Evolutionary conservation across 2,329 filamentous ascomycete species (phyloP), one percentile per base, ranked within the genome.

Genomic region (Ophiocordyceps robertsii): DNA sequence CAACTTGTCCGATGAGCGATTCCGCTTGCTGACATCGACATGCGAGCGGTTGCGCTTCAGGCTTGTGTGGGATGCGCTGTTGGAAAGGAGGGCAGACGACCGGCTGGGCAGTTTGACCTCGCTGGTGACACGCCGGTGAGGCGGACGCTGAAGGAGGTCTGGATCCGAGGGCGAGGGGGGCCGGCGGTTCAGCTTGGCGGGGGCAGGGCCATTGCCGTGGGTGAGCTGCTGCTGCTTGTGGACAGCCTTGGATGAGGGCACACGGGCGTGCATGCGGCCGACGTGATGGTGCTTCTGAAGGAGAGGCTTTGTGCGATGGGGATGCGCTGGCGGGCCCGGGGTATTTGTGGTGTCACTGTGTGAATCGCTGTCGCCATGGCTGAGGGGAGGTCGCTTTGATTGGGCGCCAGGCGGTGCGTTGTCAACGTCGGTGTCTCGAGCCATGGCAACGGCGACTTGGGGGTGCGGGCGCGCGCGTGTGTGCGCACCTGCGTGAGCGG

Each of bases 21-120:
- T 61, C 44, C 68, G 68, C 53, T 71, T 74, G 50, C 55, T 57
- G 35, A 80, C 66, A 47, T 78, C 75, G 53, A 65, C 69, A 49
- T 74, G 68, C 21, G 76, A 80, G 39, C 69, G 70, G 56, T 79
- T 79, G 56, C 75, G 73, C 62, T 76, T 77, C 42, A 79, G 60
- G 51, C 59, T 74, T 14, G 68, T 62, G 42, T 74, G 66, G 4
- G 75, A 77, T 12, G 62, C 50, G 56, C 73, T 77, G 57, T 74
- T 75, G 53, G 67, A 69, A 32, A 75, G 67, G 41, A 62, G 54
- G 4, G 63, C 53, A 4, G 69, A 66, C 19, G 60, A 56, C 41
- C 70, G 64, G 50, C 62, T 62, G 42, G 67, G 61, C 29, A 75
- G 63, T 51, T 66, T 73, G 46, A 65, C 59, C 44, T 77, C 72